phyloP scores from a whole-genome alignment of 805 yeast species.

The Wickerhamomyces bisporus region DNA sequence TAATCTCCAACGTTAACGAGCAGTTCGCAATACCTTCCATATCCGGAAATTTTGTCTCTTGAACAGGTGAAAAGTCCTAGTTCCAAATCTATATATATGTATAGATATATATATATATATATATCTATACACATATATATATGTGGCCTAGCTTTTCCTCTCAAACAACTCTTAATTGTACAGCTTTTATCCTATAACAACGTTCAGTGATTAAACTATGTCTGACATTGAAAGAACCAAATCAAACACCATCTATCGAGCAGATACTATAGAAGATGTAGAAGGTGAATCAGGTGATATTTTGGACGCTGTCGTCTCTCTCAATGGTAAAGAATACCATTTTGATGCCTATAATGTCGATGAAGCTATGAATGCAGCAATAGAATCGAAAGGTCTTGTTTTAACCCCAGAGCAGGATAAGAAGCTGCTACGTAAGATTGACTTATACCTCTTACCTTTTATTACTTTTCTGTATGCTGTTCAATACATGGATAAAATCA shows the following conservation, averaged over 20 bases:
- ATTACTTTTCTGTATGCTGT: slow-evolving; percentile 43
- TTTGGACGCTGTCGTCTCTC: slow-evolving; percentile 8
- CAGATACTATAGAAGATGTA: not conserved
- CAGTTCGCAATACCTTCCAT: slow-evolving; percentile 1
- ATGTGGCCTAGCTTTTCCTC: too few species aligned
- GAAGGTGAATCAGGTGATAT: slow-evolving; percentile 1
- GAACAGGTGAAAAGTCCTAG: not conserved
- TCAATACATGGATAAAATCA: slow-evolving; percentile 57
- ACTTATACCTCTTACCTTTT: slow-evolving; percentile 44
- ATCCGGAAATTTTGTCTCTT: not conserved
- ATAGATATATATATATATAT: not conserved
- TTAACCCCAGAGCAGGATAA: slow-evolving; percentile 30
- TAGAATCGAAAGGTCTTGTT: slow-evolving; percentile 27
- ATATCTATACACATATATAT: too few species aligned
- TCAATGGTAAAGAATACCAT: slow-evolving; percentile 13
- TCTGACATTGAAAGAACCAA: not conserved
- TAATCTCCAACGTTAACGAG: too few species aligned
- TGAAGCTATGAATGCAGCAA: slow-evolving; percentile 39
- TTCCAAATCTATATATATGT: not conserved
- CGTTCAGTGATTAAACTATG: not conserved
- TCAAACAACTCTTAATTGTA: not conserved
- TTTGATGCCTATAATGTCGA: slow-evolving; percentile 28
- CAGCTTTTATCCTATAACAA: not conserved
- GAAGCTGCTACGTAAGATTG: slow-evolving; percentile 43
- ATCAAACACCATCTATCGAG: slow-evolving; percentile 1